phyloP scores from a whole-genome alignment of 2,329 filamentous ascomycete genomes.

The Phaeophleospora eucalypticola region DNA sequence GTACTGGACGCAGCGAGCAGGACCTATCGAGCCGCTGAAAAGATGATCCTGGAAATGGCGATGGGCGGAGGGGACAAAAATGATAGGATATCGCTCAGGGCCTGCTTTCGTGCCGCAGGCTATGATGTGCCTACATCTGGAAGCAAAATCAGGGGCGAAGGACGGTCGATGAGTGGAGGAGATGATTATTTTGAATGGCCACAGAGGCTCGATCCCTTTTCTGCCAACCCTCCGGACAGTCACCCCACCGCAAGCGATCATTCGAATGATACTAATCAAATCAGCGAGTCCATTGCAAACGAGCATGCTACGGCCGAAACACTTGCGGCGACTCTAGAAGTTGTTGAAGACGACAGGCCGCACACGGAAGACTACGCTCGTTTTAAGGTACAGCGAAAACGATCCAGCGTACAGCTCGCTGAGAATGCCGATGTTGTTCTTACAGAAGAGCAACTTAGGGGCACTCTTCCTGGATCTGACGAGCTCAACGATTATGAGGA shows the following conservation, averaged over 20 bases:
- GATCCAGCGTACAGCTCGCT: too few relatives aligned
- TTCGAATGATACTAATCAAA: too few relatives aligned
- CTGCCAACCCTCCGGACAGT: too few relatives aligned
- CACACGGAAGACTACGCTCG: too few relatives aligned
- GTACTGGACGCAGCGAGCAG: slow-evolving; percentile 15
- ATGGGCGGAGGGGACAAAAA: neutral
- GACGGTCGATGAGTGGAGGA: neutral
- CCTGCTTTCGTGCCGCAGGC: neutral
- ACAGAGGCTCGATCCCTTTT: neutral
- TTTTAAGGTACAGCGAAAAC: too few relatives aligned
- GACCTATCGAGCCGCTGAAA: slow-evolving; percentile 1
- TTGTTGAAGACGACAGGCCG: too few relatives aligned
- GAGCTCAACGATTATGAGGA: slow-evolving; percentile 19
- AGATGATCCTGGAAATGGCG: neutral
- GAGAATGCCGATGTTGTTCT: too few relatives aligned
- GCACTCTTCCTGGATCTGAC: slow-evolving; percentile 3
- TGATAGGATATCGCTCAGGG: too few relatives aligned
- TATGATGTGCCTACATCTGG: neutral
- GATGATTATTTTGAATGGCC: neutral
- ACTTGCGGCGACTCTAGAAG: too few relatives aligned
- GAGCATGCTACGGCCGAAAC: too few relatives aligned
- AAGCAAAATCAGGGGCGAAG: neutral
- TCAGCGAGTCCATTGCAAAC: too few relatives aligned
- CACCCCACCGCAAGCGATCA: too few relatives aligned
- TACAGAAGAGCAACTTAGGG: slow-evolving; percentile 20